A percentile compares a stretch with the other conserved stretches of the same genome.
Evolutionary conservation across 2,329 filamentous ascomycete genomes (phyloP).

Genomic region (Lecanicillium sp.): DNA sequence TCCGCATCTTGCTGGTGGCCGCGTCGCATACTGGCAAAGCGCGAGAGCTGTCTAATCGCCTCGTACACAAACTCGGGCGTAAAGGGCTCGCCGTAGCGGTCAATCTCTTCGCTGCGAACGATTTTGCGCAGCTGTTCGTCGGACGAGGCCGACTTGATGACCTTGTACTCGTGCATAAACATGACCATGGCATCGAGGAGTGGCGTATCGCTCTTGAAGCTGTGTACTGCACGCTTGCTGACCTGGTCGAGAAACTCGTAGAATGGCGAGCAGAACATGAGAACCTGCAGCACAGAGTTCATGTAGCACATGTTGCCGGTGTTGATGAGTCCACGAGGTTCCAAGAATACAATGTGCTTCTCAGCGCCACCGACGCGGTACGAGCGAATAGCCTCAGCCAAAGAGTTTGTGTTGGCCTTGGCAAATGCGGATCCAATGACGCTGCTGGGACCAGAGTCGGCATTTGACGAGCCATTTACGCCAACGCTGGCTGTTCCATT

Average conservation of each 20-base stretch:
- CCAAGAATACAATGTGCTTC: constrained; percentile 67
- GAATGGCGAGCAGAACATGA: constrained; percentile 90
- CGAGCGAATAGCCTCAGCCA: constrained; percentile 69
- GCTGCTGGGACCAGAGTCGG: constrained; percentile 18
- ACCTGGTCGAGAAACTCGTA: constrained; percentile 89
- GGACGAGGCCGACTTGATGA: constrained; percentile 71
- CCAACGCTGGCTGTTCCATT: constrained; percentile 11
- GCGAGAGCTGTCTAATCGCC: constrained; percentile 75
- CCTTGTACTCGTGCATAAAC: constrained; percentile 88
- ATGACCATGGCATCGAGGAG: constrained; percentile 94
- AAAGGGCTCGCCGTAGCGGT: constrained; percentile 85
- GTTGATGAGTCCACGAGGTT: constrained; percentile 90
- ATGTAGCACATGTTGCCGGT: constrained; percentile 99
- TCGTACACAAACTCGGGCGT: constrained; percentile 94
- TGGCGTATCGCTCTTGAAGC: constrained; percentile 92
- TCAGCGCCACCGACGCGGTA: constrained; percentile 60
- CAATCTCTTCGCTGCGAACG: constrained; percentile 75
- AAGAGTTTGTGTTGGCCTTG: constrained; percentile 45
- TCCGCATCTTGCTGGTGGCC: constrained; percentile 97
- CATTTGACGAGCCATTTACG: neutral
- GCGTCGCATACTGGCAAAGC: constrained; percentile 90
- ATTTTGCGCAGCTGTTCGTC: constrained; percentile 65
- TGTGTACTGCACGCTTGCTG: constrained; percentile 74
- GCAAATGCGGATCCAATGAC: constrained; percentile 27
- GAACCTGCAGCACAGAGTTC: constrained; percentile 96